Evolutionary conservation across 2,329 filamentous ascomycete genomes (phyloP), one percentile per base, ranked within the genome.

Genomic region (Phialocephala subalpina): DNA sequence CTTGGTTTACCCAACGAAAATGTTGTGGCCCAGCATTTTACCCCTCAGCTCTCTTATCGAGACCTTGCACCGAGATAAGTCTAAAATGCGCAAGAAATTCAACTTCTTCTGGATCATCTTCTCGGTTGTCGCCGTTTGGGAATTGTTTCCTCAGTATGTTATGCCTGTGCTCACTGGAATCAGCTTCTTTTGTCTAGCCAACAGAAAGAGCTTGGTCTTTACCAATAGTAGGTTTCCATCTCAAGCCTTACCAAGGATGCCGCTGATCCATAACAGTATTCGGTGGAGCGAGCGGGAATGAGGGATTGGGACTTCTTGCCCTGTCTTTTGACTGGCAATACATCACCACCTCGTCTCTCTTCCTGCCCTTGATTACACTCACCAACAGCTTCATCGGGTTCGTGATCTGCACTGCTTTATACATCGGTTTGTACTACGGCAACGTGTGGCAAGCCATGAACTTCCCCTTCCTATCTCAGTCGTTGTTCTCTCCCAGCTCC

Each of bases 71-170:
- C 69, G 74, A 22, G 74, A 79, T 55, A 79, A 77, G 60, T 36
- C 68, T 0, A 77, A 79, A 36, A 80, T 73, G 69, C 75, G 65
- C 72, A 80, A 53, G 80, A 80, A 68, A 64, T 72, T 74, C 72
- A 53, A 76, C 52, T 53, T 79, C 27, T 69, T 69, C 55, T 64
- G 62, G 45, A 45, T 57, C n/a, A 47, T 64, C 22, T 67, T 69
- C 25, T 29, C 22, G 2, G 33, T 65, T 36, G 58, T 82, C 14
- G 78, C 83, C 36, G 69, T 81, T 40, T 85, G 83, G 82, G 82
- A 84, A 64, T 73, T 82, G 18, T 73, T 85, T 45, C 82, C 83
- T 0, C 77, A 82, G 68, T 82, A 80, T 42, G 78, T 83, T 1
- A 80, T 81, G 60, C 78, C 81, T 0, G 66, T 52, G 22, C 47